These are phyloP conservation scores for Cladophialophora bantiana DNA, from an alignment of 2,329 filamentous ascomycete genomes.

Conservation along the genomic window DNA sequence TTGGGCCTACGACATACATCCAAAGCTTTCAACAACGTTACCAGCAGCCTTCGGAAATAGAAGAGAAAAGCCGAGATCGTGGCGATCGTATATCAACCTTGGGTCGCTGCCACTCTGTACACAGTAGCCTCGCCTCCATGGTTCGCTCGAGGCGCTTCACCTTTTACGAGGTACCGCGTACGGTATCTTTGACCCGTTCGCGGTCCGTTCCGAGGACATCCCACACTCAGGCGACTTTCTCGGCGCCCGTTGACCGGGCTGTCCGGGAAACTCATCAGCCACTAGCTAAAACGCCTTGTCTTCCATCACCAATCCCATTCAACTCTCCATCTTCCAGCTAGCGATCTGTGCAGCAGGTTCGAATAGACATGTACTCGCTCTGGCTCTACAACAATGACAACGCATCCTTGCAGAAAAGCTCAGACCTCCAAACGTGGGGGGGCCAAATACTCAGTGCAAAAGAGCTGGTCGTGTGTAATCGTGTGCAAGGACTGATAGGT, in stretches of 20 bases:
- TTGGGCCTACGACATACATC: not conserved
- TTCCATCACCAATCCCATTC: conserved; percentile 1
- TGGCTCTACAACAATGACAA: not conserved
- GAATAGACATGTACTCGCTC: not conserved
- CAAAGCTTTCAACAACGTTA: not conserved
- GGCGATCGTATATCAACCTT: not conserved
- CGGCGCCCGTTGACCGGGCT: not conserved
- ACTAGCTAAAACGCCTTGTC: conserved; percentile 6
- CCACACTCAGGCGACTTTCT: not conserved
- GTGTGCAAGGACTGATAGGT: not conserved
- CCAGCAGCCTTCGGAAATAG: not conserved
- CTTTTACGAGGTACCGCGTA: not conserved
- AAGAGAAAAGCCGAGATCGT: not conserved
- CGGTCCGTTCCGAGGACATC: not conserved
- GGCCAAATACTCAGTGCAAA: not conserved
- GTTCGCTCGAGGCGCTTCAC: not conserved
- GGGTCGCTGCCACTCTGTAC: not conserved
- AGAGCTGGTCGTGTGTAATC: not conserved
- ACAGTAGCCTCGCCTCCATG: not conserved
- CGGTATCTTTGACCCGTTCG: not conserved
- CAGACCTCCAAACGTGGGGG: not conserved
- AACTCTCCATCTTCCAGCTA: not conserved
- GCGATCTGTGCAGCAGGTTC: not conserved
- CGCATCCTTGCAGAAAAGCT: not conserved
- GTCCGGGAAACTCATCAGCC: not conserved